Base-by-base conservation (phyloP, 192 early-diverging fungal genomes). In the Kickxella alabastrina region DNA sequence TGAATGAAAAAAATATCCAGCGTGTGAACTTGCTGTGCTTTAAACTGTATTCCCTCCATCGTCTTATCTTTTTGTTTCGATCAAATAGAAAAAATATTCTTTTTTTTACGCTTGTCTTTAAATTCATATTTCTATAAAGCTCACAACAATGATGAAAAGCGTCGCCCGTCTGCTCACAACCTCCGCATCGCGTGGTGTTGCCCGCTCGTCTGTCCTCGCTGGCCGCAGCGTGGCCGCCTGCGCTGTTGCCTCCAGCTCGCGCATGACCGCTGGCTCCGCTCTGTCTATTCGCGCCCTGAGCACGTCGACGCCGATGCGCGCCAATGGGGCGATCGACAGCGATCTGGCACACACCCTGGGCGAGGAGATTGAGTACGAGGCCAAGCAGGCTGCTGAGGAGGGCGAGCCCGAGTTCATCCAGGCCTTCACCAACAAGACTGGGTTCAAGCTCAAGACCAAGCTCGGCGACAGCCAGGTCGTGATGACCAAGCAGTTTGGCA, bases 401-500 rank as follows among this genome's bases (percentile, higher is more conserved):
- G 75, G 52, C 18, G 70, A 72, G 35, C 83, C 87, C 31, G 77
- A 81, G 43, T 95, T 91, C 61, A 68, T 92, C 25, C 77, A 85
- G 59, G 77, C 80, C 29, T 95, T 93, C 62, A 52, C 81, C 48
- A 62, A 82, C 28, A 61, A 72, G 44, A 83, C 83, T 23, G 68
- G 74, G 2, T 85, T 85, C 68, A 80, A 83, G 83, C 80, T 98
- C 73, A 83, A 89, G 54, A 88, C 93, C 63, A 82, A 83, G 59
- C 15, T 77, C 10, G 91, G 91, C 29, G 59, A 78, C 3, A 90
- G 89, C 65, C 85, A 89, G 72, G 88, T 98, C 24, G 54, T 59
- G 23, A 63, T 98, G 57, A 82, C 84, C 14, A 81, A 91, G 63
- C 87, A 83, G 48, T 93, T 92, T 73, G 92, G 92, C 37, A 88